Base-by-base conservation (phyloP, 2,329 filamentous ascomycete genomes). In the Stagonosporopsis vannaccii region DNA sequence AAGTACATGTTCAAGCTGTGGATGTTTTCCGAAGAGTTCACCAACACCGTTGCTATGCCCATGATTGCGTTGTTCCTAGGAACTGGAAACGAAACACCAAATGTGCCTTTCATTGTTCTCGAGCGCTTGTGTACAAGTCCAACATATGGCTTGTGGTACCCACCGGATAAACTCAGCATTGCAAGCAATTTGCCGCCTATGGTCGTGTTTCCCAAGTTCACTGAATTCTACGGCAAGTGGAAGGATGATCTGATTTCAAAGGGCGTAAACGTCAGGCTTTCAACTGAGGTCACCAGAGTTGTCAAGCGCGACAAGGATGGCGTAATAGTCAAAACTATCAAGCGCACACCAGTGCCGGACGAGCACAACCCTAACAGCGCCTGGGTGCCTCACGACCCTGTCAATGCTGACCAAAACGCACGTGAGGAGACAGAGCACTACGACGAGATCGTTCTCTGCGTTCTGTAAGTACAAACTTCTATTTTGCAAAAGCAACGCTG, bases 11-110 rank as follows among this genome's bases (percentile, higher is more conserved):
- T 91, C 63, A 84, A 84, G 52, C 73, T 91, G 46, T 91, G 90
- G 73, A 77, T 85, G 53, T 91, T 92, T 75, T 87, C 81, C 52
- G 81, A 84, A 9, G 87, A 90, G 51, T 92, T 92, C 68, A 84
- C 84, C 15, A 87, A 91, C 66, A 86, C 85, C 32, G 87, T 92
- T 74, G 86, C 89, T 0, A 81, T 90, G 54, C 89, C 89, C 0
- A 84, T 92, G 71, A 84, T 91, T 28, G 89, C 89, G 0, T 78
- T 92, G 1, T 91, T 92, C 68, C 78, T 92, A 0, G 89, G 89
- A 0, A 91, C 89, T 6, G 88, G 89, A 1, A 92, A 92, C 62
- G 87, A 90, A 65, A 89, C 89, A 0, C 85, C 88, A 0, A 86
- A 90, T 60, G 88, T 92, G 0, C 86, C 89, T 0, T 84, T 83